Percentiles rank a stretch among this genome's conserved stretches.
Conservation (phyloP, 2,329 filamentous ascomycete species). For the Canariomyces notabilis region DNA sequence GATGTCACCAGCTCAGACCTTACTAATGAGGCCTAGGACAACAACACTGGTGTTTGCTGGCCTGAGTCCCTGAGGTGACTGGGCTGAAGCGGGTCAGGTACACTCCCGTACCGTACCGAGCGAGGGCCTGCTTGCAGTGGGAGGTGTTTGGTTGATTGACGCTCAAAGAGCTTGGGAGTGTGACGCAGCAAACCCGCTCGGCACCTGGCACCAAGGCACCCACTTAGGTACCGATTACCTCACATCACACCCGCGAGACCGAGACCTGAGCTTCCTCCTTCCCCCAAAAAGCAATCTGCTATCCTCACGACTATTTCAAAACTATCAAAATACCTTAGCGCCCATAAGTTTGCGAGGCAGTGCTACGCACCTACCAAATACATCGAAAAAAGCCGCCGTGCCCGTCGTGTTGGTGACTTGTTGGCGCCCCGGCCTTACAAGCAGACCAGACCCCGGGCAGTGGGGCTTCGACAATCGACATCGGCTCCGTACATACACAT, state of each 20-base stretch:
- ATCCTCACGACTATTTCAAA: not conserved
- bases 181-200: too few species aligned
- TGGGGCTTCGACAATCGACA: not conserved
- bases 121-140: too few species aligned
- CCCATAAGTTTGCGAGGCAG: not conserved
- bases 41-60: too few species aligned
- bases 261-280: not conserved
- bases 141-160: too few species aligned
- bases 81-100: too few species aligned
- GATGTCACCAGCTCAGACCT: too few species aligned
- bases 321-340: not conserved
- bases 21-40: too few species aligned
- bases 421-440: not conserved
- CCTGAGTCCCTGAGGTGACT: too few species aligned
- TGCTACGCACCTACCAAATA: not conserved
- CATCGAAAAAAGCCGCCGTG: not conserved
- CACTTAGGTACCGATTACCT: not conserved
- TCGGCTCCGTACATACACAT: not conserved
- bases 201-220: too few species aligned
- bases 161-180: too few species aligned
- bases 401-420: too few species aligned
- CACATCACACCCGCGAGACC: not conserved
- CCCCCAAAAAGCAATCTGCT: not conserved
- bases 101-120: too few species aligned
- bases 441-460: not conserved